Percentiles rank a stretch among this genome's conserved stretches.
These are phyloP conservation scores for Pouteria campechiana DNA, from an alignment of 179 eudicot species.

Conservation along the genomic window DNA sequence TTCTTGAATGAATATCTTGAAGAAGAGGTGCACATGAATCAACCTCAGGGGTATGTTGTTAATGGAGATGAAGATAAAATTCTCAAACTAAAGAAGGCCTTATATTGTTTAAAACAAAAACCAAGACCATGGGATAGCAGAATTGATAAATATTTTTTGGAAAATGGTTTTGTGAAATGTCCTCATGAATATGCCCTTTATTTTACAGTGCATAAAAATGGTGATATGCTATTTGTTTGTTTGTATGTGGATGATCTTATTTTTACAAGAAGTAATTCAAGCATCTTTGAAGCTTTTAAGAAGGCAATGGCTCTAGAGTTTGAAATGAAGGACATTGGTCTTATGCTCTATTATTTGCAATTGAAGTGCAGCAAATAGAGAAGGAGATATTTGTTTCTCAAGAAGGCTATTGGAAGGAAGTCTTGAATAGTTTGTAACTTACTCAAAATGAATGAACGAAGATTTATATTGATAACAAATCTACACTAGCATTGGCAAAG, in stretches of 20 bases:
- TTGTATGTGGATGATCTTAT: not conserved
- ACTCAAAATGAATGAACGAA: not conserved
- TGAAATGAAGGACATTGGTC: no score
- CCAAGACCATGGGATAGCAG: no score
- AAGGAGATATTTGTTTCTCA: not conserved
- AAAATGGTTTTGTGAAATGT: not conserved
- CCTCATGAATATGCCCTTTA: not conserved
- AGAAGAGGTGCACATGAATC: not conserved
- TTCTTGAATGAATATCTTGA: not conserved
- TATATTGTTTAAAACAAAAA: not conserved
- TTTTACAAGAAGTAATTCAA: not conserved
- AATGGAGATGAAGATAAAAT: not conserved
- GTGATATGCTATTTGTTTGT: not conserved
- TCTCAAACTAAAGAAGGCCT: not conserved
- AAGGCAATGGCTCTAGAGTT: not conserved
- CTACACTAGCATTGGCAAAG: constrained; percentile 3
- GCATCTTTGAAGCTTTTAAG: not conserved
- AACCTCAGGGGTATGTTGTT: not conserved
- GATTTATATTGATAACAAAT: not conserved
- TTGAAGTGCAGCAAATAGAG: not conserved
- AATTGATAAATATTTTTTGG: not conserved
- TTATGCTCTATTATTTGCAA: not conserved
- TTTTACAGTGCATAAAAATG: not conserved
- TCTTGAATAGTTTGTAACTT: not conserved
- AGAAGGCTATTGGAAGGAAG: not conserved